Conservation (phyloP, 495 filamentous ascomycete genomes). For the Daldinia decipiens region DNA sequence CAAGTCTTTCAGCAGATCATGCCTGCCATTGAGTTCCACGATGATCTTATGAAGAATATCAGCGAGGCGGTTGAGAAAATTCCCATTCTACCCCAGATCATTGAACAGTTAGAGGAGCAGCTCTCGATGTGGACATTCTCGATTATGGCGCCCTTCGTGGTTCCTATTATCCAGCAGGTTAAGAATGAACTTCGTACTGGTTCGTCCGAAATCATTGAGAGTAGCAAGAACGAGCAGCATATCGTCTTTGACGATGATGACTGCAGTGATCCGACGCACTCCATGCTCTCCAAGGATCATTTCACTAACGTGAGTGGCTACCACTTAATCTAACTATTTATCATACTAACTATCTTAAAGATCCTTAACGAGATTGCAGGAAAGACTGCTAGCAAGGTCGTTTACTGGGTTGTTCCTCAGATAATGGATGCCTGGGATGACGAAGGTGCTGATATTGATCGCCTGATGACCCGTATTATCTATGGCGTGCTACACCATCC, state of each 20-base stretch:
- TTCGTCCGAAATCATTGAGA: conserved; percentile 85
- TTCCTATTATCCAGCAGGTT: conserved; percentile 85
- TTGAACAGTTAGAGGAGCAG: conserved; percentile 82
- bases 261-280: conserved; percentile 84
- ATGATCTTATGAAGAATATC: conserved; percentile 82
- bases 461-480: conserved; percentile 76
- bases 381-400: conserved; percentile 76
- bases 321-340: background rate
- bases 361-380: conserved; percentile 90
- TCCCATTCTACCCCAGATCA: conserved; percentile 78
- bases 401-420: conserved; percentile 86
- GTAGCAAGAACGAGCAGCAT: conserved; percentile 79
- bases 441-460: conserved; percentile 70
- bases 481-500: conserved; percentile 89
- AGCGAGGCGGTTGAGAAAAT: conserved; percentile 80
- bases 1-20: conserved; percentile 78
- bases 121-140: conserved; percentile 88
- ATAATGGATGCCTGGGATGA: conserved; percentile 88
- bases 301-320: conserved; percentile 71
- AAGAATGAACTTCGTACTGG: conserved; percentile 85
- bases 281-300: conserved; percentile 96
- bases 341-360: conserved; percentile 52
- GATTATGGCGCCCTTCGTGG: conserved; percentile 82
- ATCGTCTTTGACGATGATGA: conserved; percentile 84
- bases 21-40: conserved; percentile 87